Conservation (phyloP, 371 early-diverging fungal species). For the Apophysomyces elegans region DNA sequence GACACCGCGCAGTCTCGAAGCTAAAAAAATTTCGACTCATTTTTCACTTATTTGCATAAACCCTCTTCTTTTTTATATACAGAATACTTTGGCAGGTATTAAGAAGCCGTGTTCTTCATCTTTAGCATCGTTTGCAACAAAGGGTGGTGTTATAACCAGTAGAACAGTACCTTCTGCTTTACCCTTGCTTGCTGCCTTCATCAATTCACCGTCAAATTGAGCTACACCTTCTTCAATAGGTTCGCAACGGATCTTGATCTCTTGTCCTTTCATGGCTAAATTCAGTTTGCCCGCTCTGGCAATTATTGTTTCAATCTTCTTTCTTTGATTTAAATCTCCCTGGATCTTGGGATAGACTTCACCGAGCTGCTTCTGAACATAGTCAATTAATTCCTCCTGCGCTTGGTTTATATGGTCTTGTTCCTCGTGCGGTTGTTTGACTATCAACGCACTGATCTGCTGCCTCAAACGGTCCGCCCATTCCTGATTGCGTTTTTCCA, state of each 20-base stretch:
- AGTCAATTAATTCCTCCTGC: slow-evolving; percentile 22
- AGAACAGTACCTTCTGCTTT: slow-evolving; percentile 39
- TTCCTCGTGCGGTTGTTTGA: slow-evolving; percentile 45
- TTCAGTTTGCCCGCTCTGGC: slow-evolving; percentile 39
- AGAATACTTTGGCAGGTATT: slow-evolving; percentile 47
- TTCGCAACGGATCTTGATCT: slow-evolving; percentile 36
- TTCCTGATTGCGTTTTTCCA: slow-evolving; percentile 34
- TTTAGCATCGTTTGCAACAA: slow-evolving; percentile 43
- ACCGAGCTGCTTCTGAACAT: slow-evolving; percentile 24
- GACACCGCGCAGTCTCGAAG: slow-evolving; percentile 9
- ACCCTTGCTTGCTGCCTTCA: slow-evolving; percentile 43
- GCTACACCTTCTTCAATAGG: slow-evolving; percentile 38
- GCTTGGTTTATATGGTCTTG: slow-evolving; percentile 25
- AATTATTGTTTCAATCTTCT: slow-evolving; percentile 38
- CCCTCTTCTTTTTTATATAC: slow-evolving; percentile 19
- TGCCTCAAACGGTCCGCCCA: slow-evolving; percentile 49
- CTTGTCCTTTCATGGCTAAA: slow-evolving; percentile 51
- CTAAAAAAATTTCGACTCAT: slow-evolving; percentile 8
- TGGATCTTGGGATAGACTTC: slow-evolving; percentile 33
- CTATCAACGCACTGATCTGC: slow-evolving; percentile 43
- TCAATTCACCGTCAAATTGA: slow-evolving; percentile 27
- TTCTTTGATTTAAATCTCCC: slow-evolving; percentile 27
- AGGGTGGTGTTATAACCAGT: slow-evolving; percentile 38
- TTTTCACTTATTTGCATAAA: slow-evolving; percentile 11
- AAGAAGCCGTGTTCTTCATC: slow-evolving; percentile 50